Evolutionary conservation across 106 monocot species (phyloP), one percentile per base, ranked within the genome.

Genomic region (Iris macrosiphon): DNA sequence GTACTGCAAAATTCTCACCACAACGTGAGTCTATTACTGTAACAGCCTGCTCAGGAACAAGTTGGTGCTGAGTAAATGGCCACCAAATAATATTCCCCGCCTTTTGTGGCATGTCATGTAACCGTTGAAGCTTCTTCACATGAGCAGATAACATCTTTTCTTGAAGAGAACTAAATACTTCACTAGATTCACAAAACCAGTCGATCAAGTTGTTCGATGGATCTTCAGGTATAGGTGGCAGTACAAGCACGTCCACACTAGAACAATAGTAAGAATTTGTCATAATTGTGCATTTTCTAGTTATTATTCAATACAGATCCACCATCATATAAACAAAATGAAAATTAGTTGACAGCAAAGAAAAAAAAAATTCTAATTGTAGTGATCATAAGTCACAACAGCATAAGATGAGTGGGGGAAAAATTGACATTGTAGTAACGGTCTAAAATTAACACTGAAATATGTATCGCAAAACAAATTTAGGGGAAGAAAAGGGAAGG

Each of bases 41-140:
- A 58, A 98, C 69, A 45, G 14, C 40, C 31, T 90, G 67, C 66
- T 61, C 56, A 27, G 79, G 70, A 58, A 98, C 78, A 64, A 98
- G 79, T 59, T 74, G 64, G 57, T 98, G 96, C 69, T 98, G 96
- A 42, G 96, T 98, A 59, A 98, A 98, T 42, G 96, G 96, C 96
- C 96, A 98, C 96, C 96, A 98, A 21, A 98, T 57, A 40, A 91
- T 57, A 33, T 80, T 53, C n/a, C 59, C 74, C 40, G 90, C 90
- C 54, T 87, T 90, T 47, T 40, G 63, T 19, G 61, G 71, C 78
- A 98, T 87, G 31, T 72, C 68, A 59, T 70, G 85, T 32, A 98
- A 60, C 33, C 90, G 75, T 45, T 73, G 56, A 15, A 80, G 63
- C 60, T 90, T 98, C 62, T 77, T 61, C 44, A 45, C 72, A 74